These are phyloP conservation scores for Pichia thaimueangensis DNA, from an alignment of 805 yeast species.

Conservation along the genomic window DNA sequence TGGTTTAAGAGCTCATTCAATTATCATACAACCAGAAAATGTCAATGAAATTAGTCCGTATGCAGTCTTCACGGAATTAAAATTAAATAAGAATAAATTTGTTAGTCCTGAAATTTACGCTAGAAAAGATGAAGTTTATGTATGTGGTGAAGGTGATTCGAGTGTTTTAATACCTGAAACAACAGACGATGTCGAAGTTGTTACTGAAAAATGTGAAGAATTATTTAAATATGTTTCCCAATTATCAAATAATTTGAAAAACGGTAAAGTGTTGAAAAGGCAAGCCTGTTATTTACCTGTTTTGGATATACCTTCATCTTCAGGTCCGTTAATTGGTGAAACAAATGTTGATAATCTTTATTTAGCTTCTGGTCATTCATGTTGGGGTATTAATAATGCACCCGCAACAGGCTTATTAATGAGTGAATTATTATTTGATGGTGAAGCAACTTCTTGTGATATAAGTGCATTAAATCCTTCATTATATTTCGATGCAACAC, in stretches of 20 bases:
- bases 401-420: constrained; percentile 94
- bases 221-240: constrained; percentile 75
- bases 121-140: constrained; percentile 89
- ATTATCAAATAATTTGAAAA: constrained; percentile 59
- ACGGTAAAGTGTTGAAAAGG: constrained; percentile 69
- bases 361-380: constrained; percentile 89
- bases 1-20: constrained; percentile 91
- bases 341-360: constrained; percentile 76
- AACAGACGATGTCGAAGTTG: constrained; percentile 88
- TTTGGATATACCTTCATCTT: constrained; percentile 81
- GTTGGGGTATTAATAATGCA: constrained; percentile 98
- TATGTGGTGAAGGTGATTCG: constrained; percentile 96
- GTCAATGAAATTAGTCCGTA: constrained; percentile 75
- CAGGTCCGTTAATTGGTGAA: constrained; percentile 93
- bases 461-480: constrained; percentile 81
- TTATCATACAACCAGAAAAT: constrained; percentile 76
- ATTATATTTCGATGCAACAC: constrained; percentile 71
- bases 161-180: constrained; percentile 88
- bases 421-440: constrained; percentile 83
- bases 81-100: constrained; percentile 56
- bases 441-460: constrained; percentile 70
- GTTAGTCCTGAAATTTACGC: constrained; percentile 95
- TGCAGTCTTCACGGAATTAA: constrained; percentile 89
- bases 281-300: constrained; percentile 97
- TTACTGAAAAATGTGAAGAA: constrained; percentile 81